Evolutionary conservation across 2,329 filamentous ascomycete genomes (phyloP), one percentile per base, ranked within the genome.

Genomic region (Hysterium pulicare): DNA sequence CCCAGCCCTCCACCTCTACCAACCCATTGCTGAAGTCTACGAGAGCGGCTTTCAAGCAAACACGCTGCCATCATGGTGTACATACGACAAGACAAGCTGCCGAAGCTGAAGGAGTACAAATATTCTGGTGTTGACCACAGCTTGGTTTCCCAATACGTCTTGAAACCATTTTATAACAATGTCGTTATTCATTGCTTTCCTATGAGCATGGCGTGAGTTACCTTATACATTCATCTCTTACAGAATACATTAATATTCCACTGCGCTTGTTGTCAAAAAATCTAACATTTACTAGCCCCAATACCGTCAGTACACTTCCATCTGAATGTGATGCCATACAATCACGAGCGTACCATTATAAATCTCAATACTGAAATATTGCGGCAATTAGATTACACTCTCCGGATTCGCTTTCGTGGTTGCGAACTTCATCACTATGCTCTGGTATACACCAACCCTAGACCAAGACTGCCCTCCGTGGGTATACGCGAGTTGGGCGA

Each of bases 161-260:
- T 98, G 59, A 97, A 98, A 77, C 93, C 93, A 6, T 98, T 97
- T 72, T 98, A 97, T 76, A 94, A 83, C 61, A 84, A 95, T 71
- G 78, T 93, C 54, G 91, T 95, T 61, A 95, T 98, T 73, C 83
- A 91, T 50, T 86, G 84, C 71, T 97, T 98, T 66, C 93, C 93
- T 33, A 87, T 95, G 82, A 86, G 77, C 65, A 97, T 98, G 90
- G 93, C 93, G 66, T 82, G 63, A 74, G 78, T 78, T 28, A 15
- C 38, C 3, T 35, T 15, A 22, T 19, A 20, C 24, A 7, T 13
- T 8, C 7, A 28, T 28, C 13, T 28, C 24, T 7, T 28, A 8
- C 24, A 28, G n/a, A n/a, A n/a, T n/a, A n/a, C n/a, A n/a, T 33
- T 11, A 30, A 11, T 23, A 17, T 43, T 6, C 15, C n/a, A 34